Base-by-base conservation (phyloP, 1,284 basidiomycete species). In the Ustilago tritici region DNA sequence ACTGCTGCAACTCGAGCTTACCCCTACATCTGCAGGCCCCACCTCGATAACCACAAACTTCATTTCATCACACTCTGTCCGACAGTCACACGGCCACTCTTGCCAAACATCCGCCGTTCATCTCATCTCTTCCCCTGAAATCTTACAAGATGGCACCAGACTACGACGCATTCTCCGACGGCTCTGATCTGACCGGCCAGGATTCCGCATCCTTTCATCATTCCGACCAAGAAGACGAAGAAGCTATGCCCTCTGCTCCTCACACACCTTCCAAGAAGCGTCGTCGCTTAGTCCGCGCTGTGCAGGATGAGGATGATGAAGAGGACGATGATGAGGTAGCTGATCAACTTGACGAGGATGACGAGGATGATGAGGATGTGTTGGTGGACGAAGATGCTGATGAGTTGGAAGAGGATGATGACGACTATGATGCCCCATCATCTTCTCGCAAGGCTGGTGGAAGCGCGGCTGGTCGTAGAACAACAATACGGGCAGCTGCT, bases 391-490 rank as follows among this genome's bases (percentile, higher is more conserved):
- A 78, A 1, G 71, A 83, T 4, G 82, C 82, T 34, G 86, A 85
- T 41, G 87, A 78, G 19, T 86, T 68, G 2, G 76, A 77, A 53
- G 71, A 72, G 4, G 69, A 81, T n/a, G 80, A 82, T 43, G 85
- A 86, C 12, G 79, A 80, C 50, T 63, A 75, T 17, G 68, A 85
- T 35, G 78, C 65, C 9, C 70, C 70, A 10, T 70, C 70, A 14
- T 61, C 50, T n/a, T 64, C 53, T 14, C 56, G 59, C 14, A 28
- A 60, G 34, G 53, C 34, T 17, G 56, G 52, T 23, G 47, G 28
- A 47, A 62, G 52, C 2, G 43, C 34, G 31, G 11, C 55, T 0
- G 57, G 54, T 2, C 59, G 57, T 7, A 52, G 43, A 19, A 19
- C 43, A 11, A 46, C 40, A 19, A 17, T 31, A n/a, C 28, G 38